These are phyloP conservation scores for Nicotiana tomentosiformis DNA, from an alignment of 257 asterid species.

Conservation along the genomic window DNA sequence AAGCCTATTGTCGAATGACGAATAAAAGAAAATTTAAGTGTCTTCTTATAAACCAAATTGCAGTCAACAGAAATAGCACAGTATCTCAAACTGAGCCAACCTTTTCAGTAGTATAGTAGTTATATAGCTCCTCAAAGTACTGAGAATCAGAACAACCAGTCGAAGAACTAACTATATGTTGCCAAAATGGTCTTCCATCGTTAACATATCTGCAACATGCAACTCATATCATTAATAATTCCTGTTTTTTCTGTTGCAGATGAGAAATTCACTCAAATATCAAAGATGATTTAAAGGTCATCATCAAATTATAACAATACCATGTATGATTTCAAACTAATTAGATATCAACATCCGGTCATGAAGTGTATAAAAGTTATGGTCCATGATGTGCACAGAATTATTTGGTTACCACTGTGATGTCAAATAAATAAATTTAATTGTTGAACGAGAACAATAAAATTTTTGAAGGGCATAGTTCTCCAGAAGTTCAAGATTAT, in stretches of 20 bases:
- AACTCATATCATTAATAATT: too few species aligned
- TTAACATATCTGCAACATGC: conserved; percentile 58
- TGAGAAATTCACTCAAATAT: background rate
- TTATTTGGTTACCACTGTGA: background rate
- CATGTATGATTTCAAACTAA: background rate
- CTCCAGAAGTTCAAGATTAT: background rate
- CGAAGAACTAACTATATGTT: conserved; percentile 85
- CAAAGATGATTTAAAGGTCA: background rate
- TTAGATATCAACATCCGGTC: background rate
- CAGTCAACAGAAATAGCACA: background rate
- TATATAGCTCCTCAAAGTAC: conserved; percentile 92
- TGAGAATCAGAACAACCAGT: conserved; percentile 93
- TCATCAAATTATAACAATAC: background rate
- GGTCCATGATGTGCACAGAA: background rate
- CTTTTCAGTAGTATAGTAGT: conserved; percentile 83
- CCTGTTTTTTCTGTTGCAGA: background rate
- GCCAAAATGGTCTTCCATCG: conserved; percentile 98
- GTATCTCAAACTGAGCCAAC: conserved; percentile 25
- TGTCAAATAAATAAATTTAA: background rate
- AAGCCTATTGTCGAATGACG: conserved; percentile 48
- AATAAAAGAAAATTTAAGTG: background rate
- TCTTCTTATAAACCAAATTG: background rate
- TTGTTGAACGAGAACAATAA: background rate
- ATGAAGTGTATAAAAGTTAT: background rate
- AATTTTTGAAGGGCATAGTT: background rate